These are phyloP conservation scores for Gossypium laxum DNA, from an alignment of 441 rosid genomes.

Conservation along the genomic window DNA sequence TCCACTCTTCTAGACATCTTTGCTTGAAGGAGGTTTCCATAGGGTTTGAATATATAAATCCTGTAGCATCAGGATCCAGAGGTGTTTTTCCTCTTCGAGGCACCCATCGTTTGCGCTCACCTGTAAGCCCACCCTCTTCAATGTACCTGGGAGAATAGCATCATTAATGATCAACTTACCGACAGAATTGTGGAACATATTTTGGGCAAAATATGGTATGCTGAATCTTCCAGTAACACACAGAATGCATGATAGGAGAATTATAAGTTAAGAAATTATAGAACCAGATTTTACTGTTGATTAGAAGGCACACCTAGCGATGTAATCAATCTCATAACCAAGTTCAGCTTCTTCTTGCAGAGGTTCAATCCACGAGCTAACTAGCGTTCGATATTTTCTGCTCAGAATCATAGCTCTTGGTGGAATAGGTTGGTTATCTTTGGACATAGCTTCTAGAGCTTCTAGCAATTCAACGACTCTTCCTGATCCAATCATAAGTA, in stretches of 20 bases:
- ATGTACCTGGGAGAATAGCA: constrained; percentile 42
- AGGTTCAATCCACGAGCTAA: constrained; percentile 98
- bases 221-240: not conserved
- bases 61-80: constrained; percentile 81
- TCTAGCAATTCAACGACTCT: constrained; percentile 77
- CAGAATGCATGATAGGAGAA: not conserved
- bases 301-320: constrained; percentile 51
- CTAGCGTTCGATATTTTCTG: constrained; percentile 84
- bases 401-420: constrained; percentile 87
- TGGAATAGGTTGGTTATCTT: constrained; percentile 74
- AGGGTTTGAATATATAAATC: constrained; percentile 77
- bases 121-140: constrained; percentile 91
- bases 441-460: constrained; percentile 80
- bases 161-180: constrained; percentile 1
- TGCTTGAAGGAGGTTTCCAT: constrained; percentile 82
- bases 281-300: not conserved
- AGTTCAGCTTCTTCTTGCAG: constrained; percentile 93
- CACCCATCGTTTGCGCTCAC: constrained; percentile 97
- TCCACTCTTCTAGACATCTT: constrained; percentile 77
- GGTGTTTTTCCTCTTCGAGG: constrained; percentile 89
- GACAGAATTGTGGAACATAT: not conserved
- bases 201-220: not conserved
- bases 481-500: constrained; percentile 47
- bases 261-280: not conserved
- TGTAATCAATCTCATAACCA: constrained; percentile 79